Conservation (phyloP, 305 asterid genomes). For the Fraxinus baroniana region DNA sequence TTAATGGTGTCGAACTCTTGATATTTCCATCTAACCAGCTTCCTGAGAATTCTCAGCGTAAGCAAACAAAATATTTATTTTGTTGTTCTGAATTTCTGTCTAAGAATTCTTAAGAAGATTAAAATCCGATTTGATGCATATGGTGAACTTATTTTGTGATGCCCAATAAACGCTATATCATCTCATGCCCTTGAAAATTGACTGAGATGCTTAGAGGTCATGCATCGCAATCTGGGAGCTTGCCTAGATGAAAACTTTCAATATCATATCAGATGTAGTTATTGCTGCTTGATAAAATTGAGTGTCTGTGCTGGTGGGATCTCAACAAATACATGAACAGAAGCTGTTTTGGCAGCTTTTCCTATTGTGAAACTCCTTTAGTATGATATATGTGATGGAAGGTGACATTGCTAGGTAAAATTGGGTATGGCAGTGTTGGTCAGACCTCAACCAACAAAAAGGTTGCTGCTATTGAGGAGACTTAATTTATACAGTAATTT, state of each 20-base stretch:
- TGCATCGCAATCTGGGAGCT: neutral
- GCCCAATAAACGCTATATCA: neutral
- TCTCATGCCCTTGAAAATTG: neutral
- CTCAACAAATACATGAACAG: neutral
- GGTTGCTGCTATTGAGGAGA: neutral
- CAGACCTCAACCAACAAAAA: constrained; percentile 14
- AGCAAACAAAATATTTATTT: constrained; percentile 29
- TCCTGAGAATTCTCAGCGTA: constrained; percentile 76
- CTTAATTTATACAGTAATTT: neutral
- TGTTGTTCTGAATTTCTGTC: constrained; percentile 13
- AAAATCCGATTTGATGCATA: neutral
- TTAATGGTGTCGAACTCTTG: constrained; percentile 80
- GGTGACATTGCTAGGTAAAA: neutral
- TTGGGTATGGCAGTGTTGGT: neutral
- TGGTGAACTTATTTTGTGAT: neutral
- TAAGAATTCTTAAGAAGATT: constrained; percentile 7
- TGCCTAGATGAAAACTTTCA: neutral
- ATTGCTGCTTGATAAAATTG: neutral
- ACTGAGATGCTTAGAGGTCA: neutral
- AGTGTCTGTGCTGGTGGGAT: neutral
- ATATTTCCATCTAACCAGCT: constrained; percentile 86
- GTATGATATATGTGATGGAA: neutral
- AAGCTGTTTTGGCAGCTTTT: neutral
- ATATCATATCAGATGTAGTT: neutral
- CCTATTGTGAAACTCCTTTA: constrained; percentile 2